Conservation (phyloP, 768 basidiomycete species). For the Tulasnella sp. region DNA sequence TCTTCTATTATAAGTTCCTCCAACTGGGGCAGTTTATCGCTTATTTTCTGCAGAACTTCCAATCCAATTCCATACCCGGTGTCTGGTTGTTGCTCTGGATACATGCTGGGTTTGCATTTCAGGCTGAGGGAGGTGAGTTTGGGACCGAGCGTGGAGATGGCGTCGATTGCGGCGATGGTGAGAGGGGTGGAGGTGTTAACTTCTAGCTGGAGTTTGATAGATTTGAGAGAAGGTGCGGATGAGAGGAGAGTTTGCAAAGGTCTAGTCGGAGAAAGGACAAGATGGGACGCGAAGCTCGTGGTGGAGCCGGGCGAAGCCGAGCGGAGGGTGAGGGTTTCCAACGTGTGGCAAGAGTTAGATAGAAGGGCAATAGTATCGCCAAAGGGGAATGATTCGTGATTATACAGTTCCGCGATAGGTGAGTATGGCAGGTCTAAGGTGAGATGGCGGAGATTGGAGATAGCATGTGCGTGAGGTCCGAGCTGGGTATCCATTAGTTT, state of each 20-base stretch:
- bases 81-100: neutral
- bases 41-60: neutral
- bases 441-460: conserved; percentile 2
- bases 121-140: conserved; percentile 7
- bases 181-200: neutral
- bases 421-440: conserved; percentile 4
- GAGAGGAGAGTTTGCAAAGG: neutral
- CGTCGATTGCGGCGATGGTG: conserved; percentile 7
- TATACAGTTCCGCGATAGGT: neutral
- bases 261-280: neutral
- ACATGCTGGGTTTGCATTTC: conserved; percentile 20
- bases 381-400: neutral
- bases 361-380: neutral
- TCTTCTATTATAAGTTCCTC: conserved; percentile 6
- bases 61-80: conserved; percentile 5
- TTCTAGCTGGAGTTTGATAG: conserved; percentile 2
- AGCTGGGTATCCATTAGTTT: neutral
- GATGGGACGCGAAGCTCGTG: neutral
- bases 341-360: conserved; percentile 1
- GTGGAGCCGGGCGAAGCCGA: neutral
- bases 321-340: conserved; percentile 14
- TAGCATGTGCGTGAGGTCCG: neutral
- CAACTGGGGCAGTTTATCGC: conserved; percentile 13
- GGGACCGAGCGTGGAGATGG: conserved; percentile 3
- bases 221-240: neutral